A percentile compares a stretch with the other conserved stretches of the same genome.
Conservation (phyloP, 2,329 filamentous ascomycete genomes). For the Rhexocercosporidium sp. region DNA sequence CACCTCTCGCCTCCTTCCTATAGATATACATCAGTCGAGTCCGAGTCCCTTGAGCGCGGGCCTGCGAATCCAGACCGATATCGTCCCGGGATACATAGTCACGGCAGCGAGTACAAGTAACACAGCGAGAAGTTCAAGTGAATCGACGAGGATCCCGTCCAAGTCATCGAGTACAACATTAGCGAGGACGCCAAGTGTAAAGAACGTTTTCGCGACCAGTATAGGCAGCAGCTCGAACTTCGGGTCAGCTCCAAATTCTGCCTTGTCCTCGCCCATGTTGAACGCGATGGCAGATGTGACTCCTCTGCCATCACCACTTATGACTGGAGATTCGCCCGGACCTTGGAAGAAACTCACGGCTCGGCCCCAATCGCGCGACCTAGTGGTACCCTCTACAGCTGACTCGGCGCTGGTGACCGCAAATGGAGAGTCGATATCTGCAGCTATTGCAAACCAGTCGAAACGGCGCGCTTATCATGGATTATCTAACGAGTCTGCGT, state of each 20-base stretch:
- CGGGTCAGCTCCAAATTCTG: constrained; percentile 65
- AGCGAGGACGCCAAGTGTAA: constrained; percentile 65
- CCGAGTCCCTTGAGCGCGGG: constrained; percentile 40
- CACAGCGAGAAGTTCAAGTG: constrained; percentile 25
- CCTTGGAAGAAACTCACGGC: constrained; percentile 64
- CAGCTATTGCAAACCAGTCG: constrained; percentile 56
- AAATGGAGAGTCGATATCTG: constrained; percentile 57
- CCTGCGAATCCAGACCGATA: constrained; percentile 46
- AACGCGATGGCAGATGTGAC: constrained; percentile 80
- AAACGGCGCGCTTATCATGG: constrained; percentile 63
- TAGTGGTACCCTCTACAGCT: constrained; percentile 44
- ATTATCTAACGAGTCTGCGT: constrained; percentile 41
- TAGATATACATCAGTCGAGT: constrained; percentile 21
- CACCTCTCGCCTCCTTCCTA: constrained; percentile 26
- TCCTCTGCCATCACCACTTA: constrained; percentile 76
- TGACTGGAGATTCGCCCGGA: constrained; percentile 67
- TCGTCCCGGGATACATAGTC: constrained; percentile 34
- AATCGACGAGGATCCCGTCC: constrained; percentile 24
- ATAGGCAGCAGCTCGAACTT: constrained; percentile 48
- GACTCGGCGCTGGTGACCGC: constrained; percentile 56
- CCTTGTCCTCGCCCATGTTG: constrained; percentile 74
- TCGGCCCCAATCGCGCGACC: constrained; percentile 55
- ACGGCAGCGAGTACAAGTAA: constrained; percentile 34
- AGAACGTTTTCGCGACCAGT: constrained; percentile 56
- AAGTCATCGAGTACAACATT: constrained; percentile 40